phyloP scores from a whole-genome alignment of 106 monocot species.

The Apostasia shenzhenica region DNA sequence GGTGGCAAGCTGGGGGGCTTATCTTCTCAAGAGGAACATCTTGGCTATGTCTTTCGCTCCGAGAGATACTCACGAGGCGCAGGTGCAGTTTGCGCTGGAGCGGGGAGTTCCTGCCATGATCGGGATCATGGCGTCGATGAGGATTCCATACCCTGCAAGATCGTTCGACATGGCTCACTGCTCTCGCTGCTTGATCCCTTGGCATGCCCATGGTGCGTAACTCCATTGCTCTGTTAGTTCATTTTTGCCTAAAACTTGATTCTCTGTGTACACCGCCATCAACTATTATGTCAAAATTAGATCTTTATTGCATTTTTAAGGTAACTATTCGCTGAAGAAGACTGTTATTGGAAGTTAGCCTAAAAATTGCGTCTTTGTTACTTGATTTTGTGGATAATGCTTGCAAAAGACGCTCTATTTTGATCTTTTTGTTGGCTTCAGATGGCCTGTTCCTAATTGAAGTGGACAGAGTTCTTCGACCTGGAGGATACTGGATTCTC shows the following conservation, averaged over 20 bases:
- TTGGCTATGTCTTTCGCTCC: conserved; percentile 61
- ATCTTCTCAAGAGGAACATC: conserved; percentile 50
- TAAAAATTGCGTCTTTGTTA: neutral
- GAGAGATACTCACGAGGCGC: conserved; percentile 59
- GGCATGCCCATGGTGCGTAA: conserved; percentile 24
- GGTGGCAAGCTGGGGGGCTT: conserved; percentile 63
- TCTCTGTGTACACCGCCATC: neutral
- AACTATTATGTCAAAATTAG: neutral
- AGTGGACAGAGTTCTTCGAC: conserved; percentile 50
- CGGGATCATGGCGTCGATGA: conserved; percentile 41
- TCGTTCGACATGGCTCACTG: conserved; percentile 59
- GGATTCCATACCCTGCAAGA: conserved; percentile 48
- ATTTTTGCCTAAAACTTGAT: neutral
- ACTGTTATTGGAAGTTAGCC: neutral
- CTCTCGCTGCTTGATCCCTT: conserved; percentile 55
- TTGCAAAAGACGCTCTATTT: no score
- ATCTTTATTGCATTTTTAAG: neutral
- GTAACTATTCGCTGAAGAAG: neutral
- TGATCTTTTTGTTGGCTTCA: conserved; percentile 8
- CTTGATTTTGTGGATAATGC: neutral
- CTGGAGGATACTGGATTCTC: conserved; percentile 57
- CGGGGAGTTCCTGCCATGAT: conserved; percentile 61
- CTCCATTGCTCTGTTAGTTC: neutral
- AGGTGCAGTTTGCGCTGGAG: conserved; percentile 64
- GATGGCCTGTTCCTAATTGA: conserved; percentile 51